Conservation (phyloP, 1,284 basidiomycete genomes). For the Austroboletus niveus region DNA sequence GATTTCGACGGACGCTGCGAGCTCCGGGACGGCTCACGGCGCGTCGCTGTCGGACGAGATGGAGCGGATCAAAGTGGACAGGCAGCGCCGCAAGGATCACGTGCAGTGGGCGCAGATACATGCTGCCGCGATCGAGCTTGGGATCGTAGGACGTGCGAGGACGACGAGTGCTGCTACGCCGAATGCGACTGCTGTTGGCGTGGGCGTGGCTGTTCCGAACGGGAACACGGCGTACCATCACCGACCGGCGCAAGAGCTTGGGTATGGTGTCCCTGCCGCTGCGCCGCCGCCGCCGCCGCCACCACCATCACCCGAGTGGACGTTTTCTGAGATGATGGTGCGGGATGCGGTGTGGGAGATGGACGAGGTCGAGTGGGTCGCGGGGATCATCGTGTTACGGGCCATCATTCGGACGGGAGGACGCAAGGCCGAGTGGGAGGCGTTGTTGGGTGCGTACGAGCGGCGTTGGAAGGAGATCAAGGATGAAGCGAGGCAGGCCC, state of each 20-base stretch:
- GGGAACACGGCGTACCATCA: slow-evolving; percentile 15
- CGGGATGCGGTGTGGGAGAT: slow-evolving; percentile 58
- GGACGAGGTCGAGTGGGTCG: slow-evolving; percentile 64
- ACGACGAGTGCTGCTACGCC: too few species aligned
- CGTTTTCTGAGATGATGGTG: slow-evolving; percentile 54
- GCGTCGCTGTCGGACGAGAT: slow-evolving; percentile 48
- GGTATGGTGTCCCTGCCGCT: slow-evolving; percentile 8
- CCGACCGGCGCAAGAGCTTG: slow-evolving; percentile 16
- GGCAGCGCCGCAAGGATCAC: slow-evolving; percentile 55
- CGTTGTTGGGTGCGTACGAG: slow-evolving; percentile 51
- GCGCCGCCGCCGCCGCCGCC: not conserved
- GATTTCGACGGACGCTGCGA: slow-evolving; percentile 17
- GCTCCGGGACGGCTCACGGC: not conserved
- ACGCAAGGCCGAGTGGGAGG: slow-evolving; percentile 49
- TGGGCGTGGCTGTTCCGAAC: slow-evolving; percentile 2
- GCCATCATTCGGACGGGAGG: slow-evolving; percentile 49
- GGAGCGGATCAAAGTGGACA: slow-evolving; percentile 54
- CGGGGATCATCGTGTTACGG: slow-evolving; percentile 52
- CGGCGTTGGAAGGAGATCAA: slow-evolving; percentile 62
- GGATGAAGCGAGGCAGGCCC: slow-evolving; percentile 55
- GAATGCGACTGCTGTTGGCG: not conserved
- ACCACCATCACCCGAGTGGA: not conserved
- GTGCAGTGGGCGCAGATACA: slow-evolving; percentile 63
- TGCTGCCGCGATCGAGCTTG: slow-evolving; percentile 54
- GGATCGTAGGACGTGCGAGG: slow-evolving; percentile 29